phyloP scores from a whole-genome alignment of 2,329 filamentous ascomycete genomes.

The Fusarium phyllophilum region DNA sequence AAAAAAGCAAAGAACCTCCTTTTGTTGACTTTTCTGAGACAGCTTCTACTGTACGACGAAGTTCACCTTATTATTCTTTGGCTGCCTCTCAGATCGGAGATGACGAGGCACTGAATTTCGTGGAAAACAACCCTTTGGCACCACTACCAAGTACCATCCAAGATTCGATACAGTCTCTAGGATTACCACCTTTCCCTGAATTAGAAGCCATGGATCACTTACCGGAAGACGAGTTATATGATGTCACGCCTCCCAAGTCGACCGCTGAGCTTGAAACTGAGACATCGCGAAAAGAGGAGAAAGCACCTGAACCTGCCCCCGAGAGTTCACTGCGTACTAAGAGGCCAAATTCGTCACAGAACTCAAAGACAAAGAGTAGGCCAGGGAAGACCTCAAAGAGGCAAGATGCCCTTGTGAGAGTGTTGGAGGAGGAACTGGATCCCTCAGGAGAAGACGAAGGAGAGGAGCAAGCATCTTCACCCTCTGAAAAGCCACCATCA shows the following conservation, averaged over 20 bases:
- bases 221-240: conserved; percentile 44
- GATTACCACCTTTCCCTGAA: neutral
- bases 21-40: conserved; percentile 50
- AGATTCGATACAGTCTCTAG: conserved; percentile 2
- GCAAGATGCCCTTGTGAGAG: neutral
- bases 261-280: neutral
- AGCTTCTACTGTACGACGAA: conserved; percentile 48
- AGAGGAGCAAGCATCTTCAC: neutral
- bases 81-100: neutral
- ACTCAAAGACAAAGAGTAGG: neutral
- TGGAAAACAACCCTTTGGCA: conserved; percentile 11
- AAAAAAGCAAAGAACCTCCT: neutral
- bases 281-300: neutral
- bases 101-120: conserved; percentile 32
- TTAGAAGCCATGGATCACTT: conserved; percentile 28
- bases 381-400: neutral
- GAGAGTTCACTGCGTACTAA: neutral
- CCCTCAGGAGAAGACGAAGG: neutral
- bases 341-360: neutral
- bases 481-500: neutral
- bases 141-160: neutral
- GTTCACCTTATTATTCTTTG: conserved; percentile 42
- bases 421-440: conserved; percentile 1
- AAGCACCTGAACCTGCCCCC: neutral
- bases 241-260: conserved; percentile 38